Evolutionary conservation across 208 protist species (phyloP).

Genomic region (Trypanosomatidae sp.): DNA sequence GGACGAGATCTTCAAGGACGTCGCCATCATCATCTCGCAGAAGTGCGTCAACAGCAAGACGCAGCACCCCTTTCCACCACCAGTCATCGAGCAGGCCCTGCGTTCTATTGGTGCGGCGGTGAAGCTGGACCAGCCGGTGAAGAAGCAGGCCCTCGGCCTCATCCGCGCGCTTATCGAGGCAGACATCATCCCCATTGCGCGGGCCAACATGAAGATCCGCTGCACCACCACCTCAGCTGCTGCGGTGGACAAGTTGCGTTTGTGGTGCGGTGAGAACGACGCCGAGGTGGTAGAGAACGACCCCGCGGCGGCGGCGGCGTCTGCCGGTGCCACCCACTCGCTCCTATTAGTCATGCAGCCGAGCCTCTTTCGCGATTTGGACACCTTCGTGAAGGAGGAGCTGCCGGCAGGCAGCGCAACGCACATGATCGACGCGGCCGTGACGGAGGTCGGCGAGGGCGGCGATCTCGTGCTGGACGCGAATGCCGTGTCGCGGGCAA

Average conservation of each 20-base stretch:
- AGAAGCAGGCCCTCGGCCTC: constrained; percentile 92
- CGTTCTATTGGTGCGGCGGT: constrained; percentile 93
- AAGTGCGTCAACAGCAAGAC: constrained; percentile 96
- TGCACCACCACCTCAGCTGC: constrained; percentile 49
- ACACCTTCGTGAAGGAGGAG: constrained; percentile 67
- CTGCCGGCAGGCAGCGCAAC: constrained; percentile 54
- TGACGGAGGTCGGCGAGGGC: constrained; percentile 49
- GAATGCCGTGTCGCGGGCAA: constrained; percentile 18
- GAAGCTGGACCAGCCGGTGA: constrained; percentile 90
- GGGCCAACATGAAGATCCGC: constrained; percentile 95
- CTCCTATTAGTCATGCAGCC: constrained; percentile 70
- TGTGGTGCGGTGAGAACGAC: constrained; percentile 62
- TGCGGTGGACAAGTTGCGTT: constrained; percentile 39
- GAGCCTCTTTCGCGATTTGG: constrained; percentile 69
- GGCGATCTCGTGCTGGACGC: constrained; percentile 23
- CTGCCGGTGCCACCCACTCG: constrained; percentile 15
- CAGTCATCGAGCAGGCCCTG: constrained; percentile 95
- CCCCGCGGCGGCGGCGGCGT: neutral
- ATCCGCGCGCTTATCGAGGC: constrained; percentile 91
- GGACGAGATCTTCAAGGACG: constrained; percentile 95
- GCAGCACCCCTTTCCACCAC: constrained; percentile 81
- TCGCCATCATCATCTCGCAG: constrained; percentile 96
- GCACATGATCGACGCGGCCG: constrained; percentile 77
- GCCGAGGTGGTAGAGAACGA: constrained; percentile 45
- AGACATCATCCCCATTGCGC: constrained; percentile 89